These are phyloP conservation scores for Gypsophila paniculata DNA, from an alignment of 179 eudicot species.

Conservation along the genomic window DNA sequence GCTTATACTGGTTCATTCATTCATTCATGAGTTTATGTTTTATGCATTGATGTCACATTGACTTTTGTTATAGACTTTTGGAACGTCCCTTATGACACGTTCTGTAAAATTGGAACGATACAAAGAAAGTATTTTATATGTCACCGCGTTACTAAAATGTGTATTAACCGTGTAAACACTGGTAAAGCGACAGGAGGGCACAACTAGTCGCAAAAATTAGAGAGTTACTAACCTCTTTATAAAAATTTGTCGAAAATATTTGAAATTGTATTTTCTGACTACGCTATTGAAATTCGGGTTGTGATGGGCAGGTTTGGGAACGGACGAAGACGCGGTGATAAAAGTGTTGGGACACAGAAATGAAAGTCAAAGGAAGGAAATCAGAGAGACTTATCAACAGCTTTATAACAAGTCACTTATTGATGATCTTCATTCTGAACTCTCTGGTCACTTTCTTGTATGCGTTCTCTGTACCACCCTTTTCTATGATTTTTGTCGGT, in stretches of 20 bases:
- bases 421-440: conserved; percentile 47
- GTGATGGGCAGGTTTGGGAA: conserved; percentile 48
- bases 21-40: too few relatives aligned
- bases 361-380: conserved; percentile 55
- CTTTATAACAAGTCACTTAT: conserved; percentile 51
- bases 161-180: background rate
- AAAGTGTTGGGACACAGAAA: conserved; percentile 61
- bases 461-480: background rate
- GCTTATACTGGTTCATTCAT: background rate
- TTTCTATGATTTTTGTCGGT: too few relatives aligned
- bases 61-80: background rate
- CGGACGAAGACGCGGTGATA: conserved; percentile 50
- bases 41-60: background rate
- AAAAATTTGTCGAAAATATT: too few relatives aligned
- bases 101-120: background rate
- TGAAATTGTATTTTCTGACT: too few relatives aligned
- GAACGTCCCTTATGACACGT: background rate
- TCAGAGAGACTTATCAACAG: conserved; percentile 58
- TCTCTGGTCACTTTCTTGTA: conserved; percentile 78
- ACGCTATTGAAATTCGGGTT: background rate
- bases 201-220: too few relatives aligned
- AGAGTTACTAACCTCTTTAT: too few relatives aligned
- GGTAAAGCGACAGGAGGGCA: too few relatives aligned
- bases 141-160: background rate
- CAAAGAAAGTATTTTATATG: background rate